These are phyloP conservation scores for Naganishia vishniacii DNA, from an alignment of 768 basidiomycete species.

Conservation along the genomic window DNA sequence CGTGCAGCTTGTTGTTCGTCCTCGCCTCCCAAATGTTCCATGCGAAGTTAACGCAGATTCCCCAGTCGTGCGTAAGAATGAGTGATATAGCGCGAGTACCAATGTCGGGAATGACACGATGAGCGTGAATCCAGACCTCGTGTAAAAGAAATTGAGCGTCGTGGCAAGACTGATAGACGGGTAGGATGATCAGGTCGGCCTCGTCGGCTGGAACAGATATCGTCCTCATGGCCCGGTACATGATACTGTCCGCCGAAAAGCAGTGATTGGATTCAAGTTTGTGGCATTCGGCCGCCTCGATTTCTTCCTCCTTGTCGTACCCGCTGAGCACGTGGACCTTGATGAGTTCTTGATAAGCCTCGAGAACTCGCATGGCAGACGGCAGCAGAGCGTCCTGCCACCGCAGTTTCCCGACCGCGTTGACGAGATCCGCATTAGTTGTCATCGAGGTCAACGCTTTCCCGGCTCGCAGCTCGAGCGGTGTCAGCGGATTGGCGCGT, in stretches of 20 bases:
- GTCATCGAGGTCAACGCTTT: constrained; percentile 22
- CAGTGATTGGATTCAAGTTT: constrained; percentile 42
- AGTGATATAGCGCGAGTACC: constrained; percentile 34
- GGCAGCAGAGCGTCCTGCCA: constrained; percentile 45
- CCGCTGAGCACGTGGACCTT: constrained; percentile 45
- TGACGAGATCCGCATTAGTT: constrained; percentile 19
- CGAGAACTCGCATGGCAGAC: constrained; percentile 35
- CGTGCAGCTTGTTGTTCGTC: constrained; percentile 32
- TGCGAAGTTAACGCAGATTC: constrained; percentile 43
- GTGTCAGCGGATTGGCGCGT: constrained; percentile 36
- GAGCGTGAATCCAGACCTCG: constrained; percentile 36
- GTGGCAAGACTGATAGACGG: constrained; percentile 44
- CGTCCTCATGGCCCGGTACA: constrained; percentile 42
- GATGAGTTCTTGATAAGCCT: constrained; percentile 35
- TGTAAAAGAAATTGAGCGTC: constrained; percentile 37
- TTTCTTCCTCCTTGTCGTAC: constrained; percentile 35
- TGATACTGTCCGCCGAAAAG: constrained; percentile 46
- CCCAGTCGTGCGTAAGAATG: constrained; percentile 49
- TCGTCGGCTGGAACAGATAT: constrained; percentile 45
- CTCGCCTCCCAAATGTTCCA: constrained; percentile 47
- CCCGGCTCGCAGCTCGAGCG: constrained; percentile 26
- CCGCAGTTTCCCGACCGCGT: constrained; percentile 32
- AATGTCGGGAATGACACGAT: constrained; percentile 35
- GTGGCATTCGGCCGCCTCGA: constrained; percentile 39
- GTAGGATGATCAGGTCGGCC: constrained; percentile 45